These are phyloP conservation scores for Eucalyptus rudis DNA, from an alignment of 345 rosid species.

Conservation along the genomic window DNA sequence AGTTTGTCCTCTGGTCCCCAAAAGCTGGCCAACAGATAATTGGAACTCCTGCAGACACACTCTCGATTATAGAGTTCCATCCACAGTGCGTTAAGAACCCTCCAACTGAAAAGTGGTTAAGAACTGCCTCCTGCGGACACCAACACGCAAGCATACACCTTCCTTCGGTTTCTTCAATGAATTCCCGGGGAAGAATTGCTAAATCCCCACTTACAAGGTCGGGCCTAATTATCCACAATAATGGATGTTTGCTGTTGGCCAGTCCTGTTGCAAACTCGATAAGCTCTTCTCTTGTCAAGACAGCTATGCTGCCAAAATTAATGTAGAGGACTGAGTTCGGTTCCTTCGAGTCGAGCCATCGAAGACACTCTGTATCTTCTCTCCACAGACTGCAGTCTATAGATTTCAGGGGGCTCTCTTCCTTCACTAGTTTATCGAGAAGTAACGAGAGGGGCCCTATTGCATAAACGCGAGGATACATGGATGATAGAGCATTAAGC, in stretches of 20 bases:
- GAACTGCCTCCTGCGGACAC: not conserved
- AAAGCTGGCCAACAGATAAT: not conserved
- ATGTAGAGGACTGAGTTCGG: not conserved
- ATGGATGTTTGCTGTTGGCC: not conserved
- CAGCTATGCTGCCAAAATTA: not conserved
- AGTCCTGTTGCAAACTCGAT: not conserved
- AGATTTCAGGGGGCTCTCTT: not conserved
- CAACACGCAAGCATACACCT: not conserved
- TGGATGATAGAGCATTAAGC: not conserved
- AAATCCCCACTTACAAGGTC: not conserved
- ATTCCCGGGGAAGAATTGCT: not conserved
- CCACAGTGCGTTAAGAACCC: constrained; percentile 1
- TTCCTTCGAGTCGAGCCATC: not conserved
- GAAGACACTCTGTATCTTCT: not conserved
- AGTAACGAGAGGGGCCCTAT: not conserved
- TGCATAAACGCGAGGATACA: not conserved
- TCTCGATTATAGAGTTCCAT: not conserved
- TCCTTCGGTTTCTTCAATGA: not conserved
- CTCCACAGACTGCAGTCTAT: not conserved
- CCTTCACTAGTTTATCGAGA: not conserved
- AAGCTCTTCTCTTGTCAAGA: not conserved
- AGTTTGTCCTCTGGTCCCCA: not conserved
- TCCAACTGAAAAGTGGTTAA: not conserved
- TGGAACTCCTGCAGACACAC: not conserved
- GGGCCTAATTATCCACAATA: constrained; percentile 1